phyloP scores from a whole-genome alignment of 2,329 filamentous ascomycete genomes.

The Dendryphion nanum region DNA sequence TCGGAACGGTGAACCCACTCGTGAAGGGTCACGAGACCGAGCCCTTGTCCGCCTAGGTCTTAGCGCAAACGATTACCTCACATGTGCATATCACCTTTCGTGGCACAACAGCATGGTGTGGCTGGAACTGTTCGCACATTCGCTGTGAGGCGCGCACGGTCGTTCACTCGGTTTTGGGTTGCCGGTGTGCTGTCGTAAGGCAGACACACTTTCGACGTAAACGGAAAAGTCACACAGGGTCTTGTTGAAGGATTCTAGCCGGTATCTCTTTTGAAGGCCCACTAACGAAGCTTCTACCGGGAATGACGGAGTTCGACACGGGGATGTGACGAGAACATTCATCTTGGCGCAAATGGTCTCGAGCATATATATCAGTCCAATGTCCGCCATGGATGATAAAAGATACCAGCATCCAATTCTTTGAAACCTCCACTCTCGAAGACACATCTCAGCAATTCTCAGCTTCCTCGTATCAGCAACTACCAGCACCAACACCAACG shows the following conservation, averaged over 20 bases:
- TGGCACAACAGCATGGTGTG: slow-evolving; percentile 2
- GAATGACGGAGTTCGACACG: slow-evolving; percentile 8
- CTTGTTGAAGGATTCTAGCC: too few relatives aligned
- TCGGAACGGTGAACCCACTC: slow-evolving; percentile 4
- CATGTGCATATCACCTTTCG: slow-evolving; percentile 6
- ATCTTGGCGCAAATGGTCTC: background rate
- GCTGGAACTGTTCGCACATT: slow-evolving; percentile 9
- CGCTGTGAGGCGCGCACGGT: slow-evolving; percentile 7
- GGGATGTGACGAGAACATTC: background rate
- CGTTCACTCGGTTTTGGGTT: slow-evolving; percentile 1
- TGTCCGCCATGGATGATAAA: background rate
- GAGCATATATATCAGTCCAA: background rate
- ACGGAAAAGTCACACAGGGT: too few relatives aligned
- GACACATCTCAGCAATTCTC: background rate
- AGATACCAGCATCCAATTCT: too few relatives aligned
- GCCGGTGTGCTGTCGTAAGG: slow-evolving; percentile 7
- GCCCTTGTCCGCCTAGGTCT: slow-evolving; percentile 2
- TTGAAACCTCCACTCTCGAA: too few relatives aligned
- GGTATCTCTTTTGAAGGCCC: slow-evolving; percentile 4
- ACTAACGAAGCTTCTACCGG: slow-evolving; percentile 6
- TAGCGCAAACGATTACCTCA: slow-evolving; percentile 7
- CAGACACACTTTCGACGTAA: slow-evolving; percentile 5
- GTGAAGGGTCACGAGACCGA: slow-evolving; percentile 5
- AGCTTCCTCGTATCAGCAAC: background rate
- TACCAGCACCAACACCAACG: background rate